Evolutionary conservation across 805 yeast genomes (phyloP).

Genomic region (Monosporozyma servazzii): DNA sequence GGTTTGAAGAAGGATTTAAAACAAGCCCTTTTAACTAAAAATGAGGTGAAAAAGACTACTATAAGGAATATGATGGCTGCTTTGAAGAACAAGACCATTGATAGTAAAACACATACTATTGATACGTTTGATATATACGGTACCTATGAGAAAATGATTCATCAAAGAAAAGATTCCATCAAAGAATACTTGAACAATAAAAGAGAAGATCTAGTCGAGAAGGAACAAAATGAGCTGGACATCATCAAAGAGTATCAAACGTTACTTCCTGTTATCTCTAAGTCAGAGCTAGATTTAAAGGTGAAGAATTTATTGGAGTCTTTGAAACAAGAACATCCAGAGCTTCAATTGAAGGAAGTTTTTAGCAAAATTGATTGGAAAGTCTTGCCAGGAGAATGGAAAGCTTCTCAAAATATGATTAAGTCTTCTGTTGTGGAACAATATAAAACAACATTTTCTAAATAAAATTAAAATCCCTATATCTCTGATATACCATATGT

Average conservation of each 20-base stretch:
- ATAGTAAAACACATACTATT: conserved; percentile 23
- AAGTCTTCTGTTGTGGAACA: conserved; percentile 26
- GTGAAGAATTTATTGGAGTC: conserved; percentile 22
- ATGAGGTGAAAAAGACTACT: conserved; percentile 35
- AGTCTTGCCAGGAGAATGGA: conserved; percentile 30
- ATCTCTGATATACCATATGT: not conserved
- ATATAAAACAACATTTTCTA: not conserved
- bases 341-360: conserved; percentile 26
- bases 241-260: conserved; percentile 35
- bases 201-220: conserved; percentile 46
- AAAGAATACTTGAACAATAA: conserved; percentile 37
- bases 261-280: conserved; percentile 40
- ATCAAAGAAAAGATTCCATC: conserved; percentile 43
- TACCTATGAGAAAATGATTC: conserved; percentile 35
- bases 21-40: conserved; percentile 39
- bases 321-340: conserved; percentile 14
- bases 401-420: conserved; percentile 25
- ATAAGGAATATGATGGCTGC: conserved; percentile 36
- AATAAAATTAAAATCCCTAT: not conserved
- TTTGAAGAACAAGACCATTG: conserved; percentile 38
- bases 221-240: conserved; percentile 39
- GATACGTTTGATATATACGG: conserved; percentile 31
- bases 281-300: conserved; percentile 34
- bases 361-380: conserved; percentile 30
- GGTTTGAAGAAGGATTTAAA: conserved; percentile 37